phyloP scores from a whole-genome alignment of 2,329 filamentous ascomycete genomes.

The Neoascochyta sp. region DNA sequence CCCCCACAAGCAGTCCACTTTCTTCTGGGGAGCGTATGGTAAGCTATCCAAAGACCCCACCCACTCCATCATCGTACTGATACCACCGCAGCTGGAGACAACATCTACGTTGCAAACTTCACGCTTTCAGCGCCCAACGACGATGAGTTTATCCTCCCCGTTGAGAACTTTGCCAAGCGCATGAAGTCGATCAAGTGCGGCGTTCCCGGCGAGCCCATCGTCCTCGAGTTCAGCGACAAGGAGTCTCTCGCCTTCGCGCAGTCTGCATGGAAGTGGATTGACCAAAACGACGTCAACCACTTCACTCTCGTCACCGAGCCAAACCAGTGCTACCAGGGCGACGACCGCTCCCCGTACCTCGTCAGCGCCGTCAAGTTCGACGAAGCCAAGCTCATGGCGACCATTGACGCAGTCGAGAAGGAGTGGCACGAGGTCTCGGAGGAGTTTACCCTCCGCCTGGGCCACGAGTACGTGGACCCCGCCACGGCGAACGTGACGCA shows the following conservation, averaged over 20 bases:
- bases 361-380: slow-evolving; percentile 19
- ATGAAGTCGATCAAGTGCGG: slow-evolving; percentile 23
- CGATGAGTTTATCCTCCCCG: slow-evolving; percentile 19
- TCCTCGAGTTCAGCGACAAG: slow-evolving; percentile 14
- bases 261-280: slow-evolving; percentile 22
- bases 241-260: slow-evolving; percentile 12
- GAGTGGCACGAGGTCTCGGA: slow-evolving; percentile 16
- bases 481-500: slow-evolving; percentile 16
- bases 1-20: slow-evolving; percentile 10
- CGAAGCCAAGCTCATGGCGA: slow-evolving; percentile 11
- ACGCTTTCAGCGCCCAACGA: slow-evolving; percentile 16
- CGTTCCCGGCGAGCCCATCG: slow-evolving; percentile 8
- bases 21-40: slow-evolving; percentile 23
- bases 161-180: slow-evolving; percentile 21
- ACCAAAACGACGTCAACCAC: slow-evolving; percentile 18
- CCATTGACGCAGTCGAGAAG: slow-evolving; percentile 15
- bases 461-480: slow-evolving; percentile 16
- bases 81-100: slow-evolving; percentile 11
- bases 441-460: slow-evolving; percentile 11
- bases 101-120: slow-evolving; percentile 22
- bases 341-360: slow-evolving; percentile 21
- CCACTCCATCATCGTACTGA: not conserved
- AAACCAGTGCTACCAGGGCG: slow-evolving; percentile 22
- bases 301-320: slow-evolving; percentile 22
- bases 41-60: no score